Conservation (phyloP, 805 yeast species). For the Spathaspora girioi region DNA sequence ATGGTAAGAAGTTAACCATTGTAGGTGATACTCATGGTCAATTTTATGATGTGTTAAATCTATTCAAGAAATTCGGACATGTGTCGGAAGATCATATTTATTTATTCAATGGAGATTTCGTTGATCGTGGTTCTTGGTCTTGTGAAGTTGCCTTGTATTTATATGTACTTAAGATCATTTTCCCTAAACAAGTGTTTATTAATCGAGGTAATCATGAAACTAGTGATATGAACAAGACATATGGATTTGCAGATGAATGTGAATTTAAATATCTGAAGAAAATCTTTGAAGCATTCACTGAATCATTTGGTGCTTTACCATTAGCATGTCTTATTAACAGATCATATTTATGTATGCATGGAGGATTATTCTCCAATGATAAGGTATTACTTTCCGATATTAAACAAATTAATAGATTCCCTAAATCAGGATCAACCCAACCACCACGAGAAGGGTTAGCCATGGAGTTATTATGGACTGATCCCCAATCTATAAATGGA, state of each 20-base stretch:
- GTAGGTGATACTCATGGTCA: slow-evolving; percentile 99
- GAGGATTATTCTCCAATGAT: slow-evolving; percentile 86
- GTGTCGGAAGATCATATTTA: slow-evolving; percentile 68
- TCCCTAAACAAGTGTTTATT: slow-evolving; percentile 65
- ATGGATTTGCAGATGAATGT: slow-evolving; percentile 96
- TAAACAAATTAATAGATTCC: slow-evolving; percentile 64
- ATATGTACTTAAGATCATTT: slow-evolving; percentile 71
- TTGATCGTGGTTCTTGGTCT: slow-evolving; percentile 97
- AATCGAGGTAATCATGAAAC: slow-evolving; percentile 98
- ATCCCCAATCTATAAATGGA: slow-evolving; percentile 79
- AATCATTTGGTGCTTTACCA: slow-evolving; percentile 82
- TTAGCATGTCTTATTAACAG: slow-evolving; percentile 77
- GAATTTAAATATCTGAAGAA: slow-evolving; percentile 82
- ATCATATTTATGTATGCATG: slow-evolving; percentile 87
- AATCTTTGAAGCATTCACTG: slow-evolving; percentile 77
- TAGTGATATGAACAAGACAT: slow-evolving; percentile 91
- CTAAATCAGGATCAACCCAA: slow-evolving; percentile 49
- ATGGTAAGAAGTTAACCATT: slow-evolving; percentile 60
- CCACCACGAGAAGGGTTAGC: slow-evolving; percentile 91
- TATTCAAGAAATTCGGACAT: slow-evolving; percentile 71
- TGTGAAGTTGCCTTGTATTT: slow-evolving; percentile 88
- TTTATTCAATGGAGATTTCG: slow-evolving; percentile 95
- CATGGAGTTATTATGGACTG: slow-evolving; percentile 97
- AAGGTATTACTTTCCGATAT: slow-evolving; percentile 70
- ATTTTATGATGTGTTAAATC: slow-evolving; percentile 80